These are phyloP conservation scores for Fusarium avenaceum DNA, from an alignment of 2,329 filamentous ascomycete genomes.

Conservation along the genomic window DNA sequence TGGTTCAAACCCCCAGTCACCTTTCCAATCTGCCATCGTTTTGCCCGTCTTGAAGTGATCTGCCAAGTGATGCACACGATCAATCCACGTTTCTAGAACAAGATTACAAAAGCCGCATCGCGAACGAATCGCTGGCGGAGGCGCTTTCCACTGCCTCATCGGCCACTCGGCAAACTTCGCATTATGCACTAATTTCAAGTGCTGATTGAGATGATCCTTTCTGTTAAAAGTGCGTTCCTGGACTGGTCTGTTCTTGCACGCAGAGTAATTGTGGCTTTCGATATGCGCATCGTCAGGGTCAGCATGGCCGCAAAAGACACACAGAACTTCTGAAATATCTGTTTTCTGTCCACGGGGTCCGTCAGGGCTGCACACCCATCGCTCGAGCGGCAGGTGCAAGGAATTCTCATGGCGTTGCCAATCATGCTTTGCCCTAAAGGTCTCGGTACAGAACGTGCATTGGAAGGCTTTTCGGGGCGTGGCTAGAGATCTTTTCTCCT, in stretches of 20 bases:
- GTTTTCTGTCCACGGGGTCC: constrained; percentile 55
- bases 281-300: constrained; percentile 54
- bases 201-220: constrained; percentile 60
- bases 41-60: constrained; percentile 59
- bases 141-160: constrained; percentile 55
- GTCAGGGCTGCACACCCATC: constrained; percentile 59
- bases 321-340: constrained; percentile 47
- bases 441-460: constrained; percentile 62
- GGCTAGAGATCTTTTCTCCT: constrained; percentile 23
- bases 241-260: constrained; percentile 64
- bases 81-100: constrained; percentile 54
- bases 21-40: constrained; percentile 60
- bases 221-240: constrained; percentile 61
- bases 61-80: constrained; percentile 55
- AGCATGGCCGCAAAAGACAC: constrained; percentile 55
- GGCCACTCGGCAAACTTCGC: constrained; percentile 53
- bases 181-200: constrained; percentile 58
- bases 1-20: constrained; percentile 59
- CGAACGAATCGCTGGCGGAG: constrained; percentile 54
- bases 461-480: constrained; percentile 51
- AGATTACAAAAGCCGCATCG: constrained; percentile 58
- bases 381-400: constrained; percentile 60
- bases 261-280: constrained; percentile 54
- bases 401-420: constrained; percentile 65
- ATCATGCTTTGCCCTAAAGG: constrained; percentile 60